Conservation (phyloP, 2,329 filamentous ascomycete genomes). For the Chaetomiaceae sp. region DNA sequence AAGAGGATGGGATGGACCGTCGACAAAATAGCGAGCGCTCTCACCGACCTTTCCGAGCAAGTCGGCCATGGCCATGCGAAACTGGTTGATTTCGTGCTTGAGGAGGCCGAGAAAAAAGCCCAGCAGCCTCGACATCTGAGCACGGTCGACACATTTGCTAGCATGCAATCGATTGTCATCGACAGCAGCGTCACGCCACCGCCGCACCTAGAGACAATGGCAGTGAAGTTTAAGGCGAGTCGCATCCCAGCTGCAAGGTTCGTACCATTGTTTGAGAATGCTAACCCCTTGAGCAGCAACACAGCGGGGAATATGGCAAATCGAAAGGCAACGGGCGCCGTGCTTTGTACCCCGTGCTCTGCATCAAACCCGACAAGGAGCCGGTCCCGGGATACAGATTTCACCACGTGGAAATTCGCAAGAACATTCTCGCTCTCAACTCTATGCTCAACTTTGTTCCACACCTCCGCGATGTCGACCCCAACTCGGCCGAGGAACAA, state of each 20-base stretch:
- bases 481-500: slow-evolving; percentile 46
- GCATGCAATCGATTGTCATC: slow-evolving; percentile 34
- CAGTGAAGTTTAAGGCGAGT: slow-evolving; percentile 49
- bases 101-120: slow-evolving; percentile 40
- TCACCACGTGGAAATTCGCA: slow-evolving; percentile 56
- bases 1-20: slow-evolving; percentile 38
- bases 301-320: slow-evolving; percentile 25
- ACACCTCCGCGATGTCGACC: slow-evolving; percentile 53
- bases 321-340: slow-evolving; percentile 17
- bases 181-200: slow-evolving; percentile 31
- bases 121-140: slow-evolving; percentile 38
- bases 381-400: slow-evolving; percentile 56
- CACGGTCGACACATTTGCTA: slow-evolving; percentile 46
- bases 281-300: slow-evolving; percentile 24
- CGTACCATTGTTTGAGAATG: not conserved
- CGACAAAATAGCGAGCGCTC: slow-evolving; percentile 39
- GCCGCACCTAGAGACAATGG: slow-evolving; percentile 40
- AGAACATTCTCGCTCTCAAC: slow-evolving; percentile 56
- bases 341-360: slow-evolving; percentile 31
- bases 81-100: slow-evolving; percentile 43
- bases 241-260: not conserved
- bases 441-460: slow-evolving; percentile 58
- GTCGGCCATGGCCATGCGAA: slow-evolving; percentile 44
- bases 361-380: slow-evolving; percentile 47
- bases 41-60: slow-evolving; percentile 40